Evolutionary conservation across 1,284 basidiomycete species (phyloP), one percentile per base, ranked within the genome.

Genomic region (Ceratobasidium sp.): DNA sequence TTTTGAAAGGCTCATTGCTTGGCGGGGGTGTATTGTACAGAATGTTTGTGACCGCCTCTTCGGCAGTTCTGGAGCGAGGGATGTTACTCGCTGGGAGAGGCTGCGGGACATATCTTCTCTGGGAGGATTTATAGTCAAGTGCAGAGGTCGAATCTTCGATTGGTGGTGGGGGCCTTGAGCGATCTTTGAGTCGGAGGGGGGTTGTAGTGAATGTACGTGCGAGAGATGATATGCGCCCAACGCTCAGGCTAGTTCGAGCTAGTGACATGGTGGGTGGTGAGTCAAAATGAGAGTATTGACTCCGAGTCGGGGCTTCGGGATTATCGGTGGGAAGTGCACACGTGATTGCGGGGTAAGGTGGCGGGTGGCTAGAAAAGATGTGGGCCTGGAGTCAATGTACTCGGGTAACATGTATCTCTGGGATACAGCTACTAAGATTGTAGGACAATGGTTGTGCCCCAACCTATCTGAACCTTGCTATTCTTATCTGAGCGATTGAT

Each of bases 1-100:
- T 93, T 86, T 97, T 98, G 82, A 90, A 97, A 1, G 96, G 96
- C 78, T 97, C 93, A 67, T 90, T 80, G 77, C 89, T 94, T 1
- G 95, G 94, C 20, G 95, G 92, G 6, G 95, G 95, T 6, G 96
- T 98, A 79, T 98, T 98, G 82, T 96, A 97, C 43, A 96, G 82
- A 74, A 97, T 96, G 78, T 96, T 96, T 25, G 93, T 95, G 29
- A 97, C 94, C 45, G 94, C 93, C 79, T 97, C 94, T 79, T 96
- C 94, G 45, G 94, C 94, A 34, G 86, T 89, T 68, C 90, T 84
- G n/a, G 84, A 82, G 50, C 89, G 84, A 5, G 90, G 90, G 5
- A 90, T 76, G 76, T 93, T 92, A 78, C 87, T 75, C 13, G 70
- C 71, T 20, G 76, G 76, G 13, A 77, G 72, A 22, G 74, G 70